Base-by-base conservation (phyloP, 352 stramenopile species). In the Phytophthora idaei region DNA sequence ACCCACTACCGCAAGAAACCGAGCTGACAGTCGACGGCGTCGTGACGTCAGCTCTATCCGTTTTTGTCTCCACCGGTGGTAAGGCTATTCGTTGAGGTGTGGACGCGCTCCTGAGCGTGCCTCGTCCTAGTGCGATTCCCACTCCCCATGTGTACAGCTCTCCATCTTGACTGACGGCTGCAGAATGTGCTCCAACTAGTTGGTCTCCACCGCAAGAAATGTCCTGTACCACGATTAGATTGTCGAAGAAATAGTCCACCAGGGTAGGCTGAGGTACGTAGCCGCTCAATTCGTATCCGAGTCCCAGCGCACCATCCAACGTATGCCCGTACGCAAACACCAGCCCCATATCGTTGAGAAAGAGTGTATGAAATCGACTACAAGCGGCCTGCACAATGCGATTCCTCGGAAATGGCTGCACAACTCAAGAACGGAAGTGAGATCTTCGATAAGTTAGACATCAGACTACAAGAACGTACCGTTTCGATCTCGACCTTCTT, bases 71-170 rank as follows among this genome's bases (percentile, higher is more conserved):
- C 1, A 55, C 39, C 21, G 42, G 39, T 12, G 75, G 69, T 11
- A 86, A 61, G 1, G 64, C 29, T 17, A 87, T 55, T 12, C 52
- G 60, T 42, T 84, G 51, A 21, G 84, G 84, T 21, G 61, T 73
- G n/a, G 55, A 65, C 5, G 77, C 69, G 48, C 71, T 87, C 8
- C 64, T 66, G 8, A 85, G 42, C 0, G 69, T 77, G 12, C 79
- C 73, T 34, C 64, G 78, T 1, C 82, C 82, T 1, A 91, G 59
- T 7, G 80, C 81, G 29, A 85, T 51, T 1, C 81, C 85, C 4
- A 79, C 71, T 3, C 91, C 90, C 89, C 91, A 97, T 11, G 87
- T 92, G 56, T 80, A 97, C 12, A 95, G 64, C 10, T 34, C 31
- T 2, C 88, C 85, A 9, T 90, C 66, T 1, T 64, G 70, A 47